These are phyloP conservation scores for Boletus rubescentipes DNA, from an alignment of 768 basidiomycete species.

Conservation along the genomic window DNA sequence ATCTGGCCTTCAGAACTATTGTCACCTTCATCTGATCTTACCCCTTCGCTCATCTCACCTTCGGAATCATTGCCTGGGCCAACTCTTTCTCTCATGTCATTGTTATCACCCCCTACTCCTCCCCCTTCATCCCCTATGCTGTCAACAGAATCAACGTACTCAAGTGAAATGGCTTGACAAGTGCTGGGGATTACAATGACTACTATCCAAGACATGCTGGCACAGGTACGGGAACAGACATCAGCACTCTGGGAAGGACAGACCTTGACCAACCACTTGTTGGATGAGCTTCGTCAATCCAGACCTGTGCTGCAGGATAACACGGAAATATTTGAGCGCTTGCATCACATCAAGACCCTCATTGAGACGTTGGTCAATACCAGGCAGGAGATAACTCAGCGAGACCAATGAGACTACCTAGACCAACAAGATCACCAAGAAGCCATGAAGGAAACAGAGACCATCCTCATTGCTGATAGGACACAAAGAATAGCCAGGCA, in stretches of 20 bases:
- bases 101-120: constrained; percentile 33
- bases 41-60: constrained; percentile 35
- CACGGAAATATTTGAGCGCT: constrained; percentile 37
- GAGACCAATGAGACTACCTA: not conserved
- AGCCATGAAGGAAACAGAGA: constrained; percentile 13
- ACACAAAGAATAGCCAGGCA: constrained; percentile 12
- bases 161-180: constrained; percentile 37
- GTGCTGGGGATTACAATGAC: constrained; percentile 36
- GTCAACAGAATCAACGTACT: constrained; percentile 29
- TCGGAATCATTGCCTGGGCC: constrained; percentile 35
- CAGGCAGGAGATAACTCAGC: constrained; percentile 3
- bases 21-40: constrained; percentile 25
- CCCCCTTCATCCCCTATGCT: constrained; percentile 39
- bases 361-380: constrained; percentile 13
- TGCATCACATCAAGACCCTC: constrained; percentile 25
- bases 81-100: constrained; percentile 40
- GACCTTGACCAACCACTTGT: constrained; percentile 51
- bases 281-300: constrained; percentile 61
- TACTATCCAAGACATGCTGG: constrained; percentile 53
- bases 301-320: constrained; percentile 41
- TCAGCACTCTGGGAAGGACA: constrained; percentile 65
- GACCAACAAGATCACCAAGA: not conserved
- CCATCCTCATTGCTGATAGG: constrained; percentile 15
- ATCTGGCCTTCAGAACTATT: constrained; percentile 36
- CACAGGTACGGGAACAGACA: constrained; percentile 58